phyloP scores from a whole-genome alignment of 495 filamentous ascomycete species.

The Viridothelium virens region DNA sequence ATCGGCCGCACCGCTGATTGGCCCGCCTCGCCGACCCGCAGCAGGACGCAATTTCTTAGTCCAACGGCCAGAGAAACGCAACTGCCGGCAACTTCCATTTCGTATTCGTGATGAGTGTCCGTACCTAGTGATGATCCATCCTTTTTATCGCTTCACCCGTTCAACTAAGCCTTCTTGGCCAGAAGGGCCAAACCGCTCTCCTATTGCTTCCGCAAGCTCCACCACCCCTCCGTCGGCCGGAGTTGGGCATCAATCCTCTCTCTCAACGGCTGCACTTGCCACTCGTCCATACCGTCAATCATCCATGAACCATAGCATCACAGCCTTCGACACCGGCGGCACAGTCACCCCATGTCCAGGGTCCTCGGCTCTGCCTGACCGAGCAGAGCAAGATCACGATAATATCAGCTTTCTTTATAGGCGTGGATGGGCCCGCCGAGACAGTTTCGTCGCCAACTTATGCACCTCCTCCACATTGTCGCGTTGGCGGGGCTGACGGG shows the following conservation, averaged over 20 bases:
- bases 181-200: not conserved
- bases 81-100: not conserved
- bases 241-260: slow-evolving; percentile 2
- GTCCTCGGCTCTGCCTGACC: not conserved
- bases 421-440: slow-evolving; percentile 3
- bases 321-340: not conserved
- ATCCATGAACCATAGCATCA: not conserved
- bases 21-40: not conserved
- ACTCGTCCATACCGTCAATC: not conserved
- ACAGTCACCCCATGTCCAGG: not conserved
- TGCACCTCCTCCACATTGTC: slow-evolving; percentile 1
- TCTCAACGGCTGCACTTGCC: not conserved
- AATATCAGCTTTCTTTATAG: slow-evolving; percentile 10
- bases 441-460: slow-evolving; percentile 10
- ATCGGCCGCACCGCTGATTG: not conserved
- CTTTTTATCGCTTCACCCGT: not conserved
- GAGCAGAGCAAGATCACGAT: not conserved
- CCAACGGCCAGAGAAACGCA: slow-evolving; percentile 7
- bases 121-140: not conserved
- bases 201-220: not conserved
- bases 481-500: not conserved
- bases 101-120: slow-evolving; percentile 1
- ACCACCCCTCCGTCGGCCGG: not conserved
- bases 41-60: slow-evolving; percentile 11
- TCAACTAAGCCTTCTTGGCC: not conserved